Base-by-base conservation (phyloP, 208 protist genomes). In the Zelonia costaricensis region DNA sequence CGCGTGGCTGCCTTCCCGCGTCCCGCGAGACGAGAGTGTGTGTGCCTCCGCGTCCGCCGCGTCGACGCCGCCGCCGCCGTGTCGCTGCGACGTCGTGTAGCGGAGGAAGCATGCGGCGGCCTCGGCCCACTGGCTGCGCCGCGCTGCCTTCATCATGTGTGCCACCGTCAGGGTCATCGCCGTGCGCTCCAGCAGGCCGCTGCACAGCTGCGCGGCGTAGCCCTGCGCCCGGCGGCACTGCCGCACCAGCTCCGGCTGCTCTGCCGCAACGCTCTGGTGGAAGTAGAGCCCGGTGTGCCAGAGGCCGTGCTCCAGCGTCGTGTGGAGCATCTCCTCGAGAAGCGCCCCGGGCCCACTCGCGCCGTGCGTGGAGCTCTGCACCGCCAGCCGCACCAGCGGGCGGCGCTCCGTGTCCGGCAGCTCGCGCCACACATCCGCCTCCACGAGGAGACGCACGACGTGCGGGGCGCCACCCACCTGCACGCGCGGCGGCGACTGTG, bases 271-370 rank as follows among this genome's bases (percentile, higher is more conserved):
- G 18, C 80, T 51, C 47, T 83, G 76, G 46, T 89, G 78, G 28
- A 91, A 83, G 40, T 75, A 67, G 12, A 93, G 67, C 3, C 84
- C 87, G 3, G 65, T 71, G 39, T 69, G 66, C 87, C 87, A 93
- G 45, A 78, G 51, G 9, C 87, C 87, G 1, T 62, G 69, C 20
- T 47, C 59, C 27, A 91, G 72, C 38, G 74, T 63, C 28, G 55
- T 62, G 31, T 61, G 62, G 23, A 93, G 62, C 38, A 86, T 45
- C 31, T 84, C 78, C 54, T 86, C 78, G 4, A 77, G 62, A 8
- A 88, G 60, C 33, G 23, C 39, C 4, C 69, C 12, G 20, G 52
- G 58, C 10, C 55, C 71, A 10, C 57, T 54, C 13, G 45, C n/a
- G 3, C 49, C n/a, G 28, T 18, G 4, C 23, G 66, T 54, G 20